Base-by-base conservation (phyloP, 768 basidiomycete species). In the Pulveroboletus frians region DNA sequence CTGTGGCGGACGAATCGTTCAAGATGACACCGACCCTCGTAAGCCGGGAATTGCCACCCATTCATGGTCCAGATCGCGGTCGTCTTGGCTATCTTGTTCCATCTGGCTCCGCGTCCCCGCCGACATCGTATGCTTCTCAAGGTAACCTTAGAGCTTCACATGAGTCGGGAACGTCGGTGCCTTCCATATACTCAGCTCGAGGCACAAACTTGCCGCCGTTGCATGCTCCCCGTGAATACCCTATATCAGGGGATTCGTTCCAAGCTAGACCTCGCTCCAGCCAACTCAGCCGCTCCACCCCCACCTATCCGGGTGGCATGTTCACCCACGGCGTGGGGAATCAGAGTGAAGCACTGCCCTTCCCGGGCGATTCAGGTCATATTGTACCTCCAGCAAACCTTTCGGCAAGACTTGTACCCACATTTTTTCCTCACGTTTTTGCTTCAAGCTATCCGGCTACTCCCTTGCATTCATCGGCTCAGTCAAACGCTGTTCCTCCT, bases 1-100 rank as follows among this genome's bases (percentile, higher is more conserved):
- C 78, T 13, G 80, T 88, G 31, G 85, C 81, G 0, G 80, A 83
- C 57, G 86, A 90, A 63, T 86, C 88, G 5, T 83, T 81, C 6
- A 74, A 76, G 51, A 75, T 83, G 73, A 75, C 79, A 21, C 74
- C 79, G 50, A 69, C 60, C 49, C 62, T 68, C 49, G 55, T 55
- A 43, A 59, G 36, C 41, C 55, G 54, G 30, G 61, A 70, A 26
- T 53, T 67, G 18, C 55, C 67, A 18, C 42, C 50, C 7, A 30
- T 35, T 39, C 37, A 44, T 3, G 26, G 41, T 34, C 43, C 34
- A 6, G 56, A 58, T 41, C 36, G 10, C 20, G 36, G 7, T 10
- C 36, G 20, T 49, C 11, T 44, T 9, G 43, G 34, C 1, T 46
- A 51, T 49, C 53, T 63, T n/a, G 47, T 53, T 35, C 49, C 58